phyloP scores from a whole-genome alignment of 2,329 filamentous ascomycete genomes.

The Fusarium domesticum region DNA sequence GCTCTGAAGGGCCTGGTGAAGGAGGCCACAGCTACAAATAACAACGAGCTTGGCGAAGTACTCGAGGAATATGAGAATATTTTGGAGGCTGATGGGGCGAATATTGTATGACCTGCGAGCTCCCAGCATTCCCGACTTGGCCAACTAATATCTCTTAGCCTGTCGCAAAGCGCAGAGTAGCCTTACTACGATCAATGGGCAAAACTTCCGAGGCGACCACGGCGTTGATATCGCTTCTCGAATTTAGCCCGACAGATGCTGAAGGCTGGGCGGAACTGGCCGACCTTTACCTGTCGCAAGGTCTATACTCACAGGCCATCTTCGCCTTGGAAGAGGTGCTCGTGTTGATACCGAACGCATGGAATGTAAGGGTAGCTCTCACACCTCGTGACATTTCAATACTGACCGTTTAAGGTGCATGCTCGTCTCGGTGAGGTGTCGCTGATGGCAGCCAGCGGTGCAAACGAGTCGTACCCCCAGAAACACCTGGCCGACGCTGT shows the following conservation, averaged over 20 bases:
- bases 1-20: constrained; percentile 78
- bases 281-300: constrained; percentile 79
- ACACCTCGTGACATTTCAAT: constrained; percentile 16
- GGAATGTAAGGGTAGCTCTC: constrained; percentile 68
- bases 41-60: constrained; percentile 63
- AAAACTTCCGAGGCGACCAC: constrained; percentile 69
- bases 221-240: constrained; percentile 70
- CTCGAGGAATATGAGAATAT: constrained; percentile 76
- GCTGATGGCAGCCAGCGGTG: constrained; percentile 62
- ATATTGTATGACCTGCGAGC: constrained; percentile 59
- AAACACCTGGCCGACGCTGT: constrained; percentile 68
- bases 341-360: constrained; percentile 82
- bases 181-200: constrained; percentile 72
- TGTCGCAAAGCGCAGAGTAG: constrained; percentile 79
- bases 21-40: constrained; percentile 72
- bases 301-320: constrained; percentile 76
- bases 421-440: constrained; percentile 81
- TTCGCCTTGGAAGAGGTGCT: constrained; percentile 90
- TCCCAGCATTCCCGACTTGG: neutral
- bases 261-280: constrained; percentile 92
- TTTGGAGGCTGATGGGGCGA: constrained; percentile 69
- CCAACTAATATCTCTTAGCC: constrained; percentile 52
- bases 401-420: constrained; percentile 62
- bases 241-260: constrained; percentile 82
- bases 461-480: constrained; percentile 39